Evolutionary conservation across 2,329 filamentous ascomycete species (phyloP).

Genomic region (Pyricularia grisea): DNA sequence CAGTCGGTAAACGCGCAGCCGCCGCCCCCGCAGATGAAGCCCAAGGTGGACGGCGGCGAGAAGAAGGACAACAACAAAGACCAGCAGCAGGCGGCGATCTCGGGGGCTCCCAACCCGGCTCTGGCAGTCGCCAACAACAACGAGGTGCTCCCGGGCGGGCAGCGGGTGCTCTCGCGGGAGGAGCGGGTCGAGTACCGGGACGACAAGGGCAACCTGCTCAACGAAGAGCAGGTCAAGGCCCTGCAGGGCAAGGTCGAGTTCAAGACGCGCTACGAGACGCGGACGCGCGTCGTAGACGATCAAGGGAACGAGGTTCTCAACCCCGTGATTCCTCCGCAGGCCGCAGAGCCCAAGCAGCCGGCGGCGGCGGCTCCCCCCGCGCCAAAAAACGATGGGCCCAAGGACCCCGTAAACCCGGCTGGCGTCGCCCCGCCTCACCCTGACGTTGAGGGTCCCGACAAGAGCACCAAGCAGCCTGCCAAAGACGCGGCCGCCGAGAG

Average conservation of each 20-base stretch:
- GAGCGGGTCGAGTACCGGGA: constrained; percentile 92
- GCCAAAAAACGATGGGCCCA: neutral
- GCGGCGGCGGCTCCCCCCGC: constrained; percentile 14
- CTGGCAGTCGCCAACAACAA: neutral
- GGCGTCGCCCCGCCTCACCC: constrained; percentile 49
- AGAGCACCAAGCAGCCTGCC: constrained; percentile 36
- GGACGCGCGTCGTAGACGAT: constrained; percentile 73
- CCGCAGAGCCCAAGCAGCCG: constrained; percentile 18
- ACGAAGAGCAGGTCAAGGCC: constrained; percentile 72
- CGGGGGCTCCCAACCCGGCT: constrained; percentile 37
- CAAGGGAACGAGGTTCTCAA: constrained; percentile 65
- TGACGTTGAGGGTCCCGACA: constrained; percentile 51
- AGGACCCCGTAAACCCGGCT: constrained; percentile 1
- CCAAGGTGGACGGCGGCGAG: constrained; percentile 6
- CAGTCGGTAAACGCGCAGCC: constrained; percentile 11
- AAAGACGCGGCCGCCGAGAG: constrained; percentile 17
- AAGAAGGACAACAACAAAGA: constrained; percentile 8
- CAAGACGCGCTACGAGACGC: constrained; percentile 92
- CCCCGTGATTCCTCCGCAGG: constrained; percentile 7
- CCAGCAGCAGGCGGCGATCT: constrained; percentile 24
- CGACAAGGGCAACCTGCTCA: constrained; percentile 80
- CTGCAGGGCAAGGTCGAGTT: constrained; percentile 92
- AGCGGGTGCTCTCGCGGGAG: constrained; percentile 48
- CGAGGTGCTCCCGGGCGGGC: constrained; percentile 16
- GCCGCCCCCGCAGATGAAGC: constrained; percentile 6